A percentile compares a stretch with the other conserved stretches of the same genome.
These are phyloP conservation scores for Starmerella scarabaei DNA, from an alignment of 805 yeast genomes.

Conservation along the genomic window DNA sequence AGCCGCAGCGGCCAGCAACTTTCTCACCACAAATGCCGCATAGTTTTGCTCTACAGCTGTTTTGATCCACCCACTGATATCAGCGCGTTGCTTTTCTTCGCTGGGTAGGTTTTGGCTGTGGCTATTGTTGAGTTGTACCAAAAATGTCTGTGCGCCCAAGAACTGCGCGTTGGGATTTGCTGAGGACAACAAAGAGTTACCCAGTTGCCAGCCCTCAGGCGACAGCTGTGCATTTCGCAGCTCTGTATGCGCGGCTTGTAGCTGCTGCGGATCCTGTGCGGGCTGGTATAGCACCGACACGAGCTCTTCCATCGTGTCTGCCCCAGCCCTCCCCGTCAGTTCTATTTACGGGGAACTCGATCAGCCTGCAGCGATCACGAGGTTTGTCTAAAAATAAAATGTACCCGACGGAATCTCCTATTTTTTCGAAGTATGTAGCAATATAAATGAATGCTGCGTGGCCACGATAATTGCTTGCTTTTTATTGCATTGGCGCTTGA, in stretches of 20 bases:
- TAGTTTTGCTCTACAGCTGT: conserved; percentile 5
- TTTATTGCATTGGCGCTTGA: no score
- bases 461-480: no score
- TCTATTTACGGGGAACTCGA: no score
- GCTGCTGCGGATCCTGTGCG: conserved; percentile 4
- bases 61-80: conserved; percentile 18
- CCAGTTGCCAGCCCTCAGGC: conserved; percentile 43
- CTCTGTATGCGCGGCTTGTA: conserved; percentile 33
- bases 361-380: no score
- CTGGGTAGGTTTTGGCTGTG: conserved; percentile 5
- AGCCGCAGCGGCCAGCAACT: conserved; percentile 44
- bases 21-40: conserved; percentile 38
- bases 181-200: conserved; percentile 36
- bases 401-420: no score
- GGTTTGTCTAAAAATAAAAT: no score
- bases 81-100: conserved; percentile 1
- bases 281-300: conserved; percentile 17
- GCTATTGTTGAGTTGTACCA: conserved; percentile 32
- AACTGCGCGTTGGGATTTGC: conserved; percentile 35
- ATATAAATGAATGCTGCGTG: no score
- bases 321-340: background rate
- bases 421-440: no score
- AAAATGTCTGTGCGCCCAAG: conserved; percentile 70
- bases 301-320: conserved; percentile 8
- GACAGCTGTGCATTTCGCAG: conserved; percentile 51